Percentiles rank a stretch among this genome's conserved stretches.
Conservation (phyloP, 495 filamentous ascomycete species). For the Saxispiralis lemnorum region DNA sequence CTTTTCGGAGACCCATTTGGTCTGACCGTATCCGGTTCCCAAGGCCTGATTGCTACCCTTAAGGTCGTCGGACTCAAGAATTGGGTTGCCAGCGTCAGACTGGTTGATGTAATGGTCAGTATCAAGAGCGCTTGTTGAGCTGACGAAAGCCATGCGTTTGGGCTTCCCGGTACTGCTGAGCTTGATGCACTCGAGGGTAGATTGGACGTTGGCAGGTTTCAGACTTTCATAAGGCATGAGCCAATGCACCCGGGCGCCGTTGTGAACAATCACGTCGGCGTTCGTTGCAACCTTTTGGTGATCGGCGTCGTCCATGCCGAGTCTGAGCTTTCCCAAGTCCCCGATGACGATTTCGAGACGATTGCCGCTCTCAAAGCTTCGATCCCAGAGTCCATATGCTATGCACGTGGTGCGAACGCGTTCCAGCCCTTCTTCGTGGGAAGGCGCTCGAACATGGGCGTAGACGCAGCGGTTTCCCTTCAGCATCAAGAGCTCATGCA, state of each 20-base stretch:
- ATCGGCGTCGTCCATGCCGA: conserved; percentile 45
- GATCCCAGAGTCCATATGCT: conserved; percentile 68
- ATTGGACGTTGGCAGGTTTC: conserved; percentile 59
- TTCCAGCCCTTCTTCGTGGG: conserved; percentile 32
- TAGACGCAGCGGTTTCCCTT: conserved; percentile 48
- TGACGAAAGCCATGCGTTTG: conserved; percentile 70
- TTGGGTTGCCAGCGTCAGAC: conserved; percentile 40
- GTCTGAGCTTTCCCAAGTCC: conserved; percentile 48
- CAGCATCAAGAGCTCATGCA: conserved; percentile 53
- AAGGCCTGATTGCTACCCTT: conserved; percentile 47
- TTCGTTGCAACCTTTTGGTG: conserved; percentile 48
- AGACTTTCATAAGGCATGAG: conserved; percentile 63
- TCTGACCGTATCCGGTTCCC: conserved; percentile 78
- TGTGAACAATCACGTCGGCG: conserved; percentile 73
- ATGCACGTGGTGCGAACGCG: conserved; percentile 35
- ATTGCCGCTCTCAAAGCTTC: conserved; percentile 36
- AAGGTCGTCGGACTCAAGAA: conserved; percentile 49
- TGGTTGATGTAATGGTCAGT: conserved; percentile 60
- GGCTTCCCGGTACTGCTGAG: conserved; percentile 62
- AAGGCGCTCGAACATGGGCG: conserved; percentile 54
- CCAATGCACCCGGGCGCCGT: conserved; percentile 70
- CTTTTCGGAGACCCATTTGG: conserved; percentile 71
- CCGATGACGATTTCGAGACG: conserved; percentile 52
- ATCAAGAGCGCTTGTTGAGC: conserved; percentile 71
- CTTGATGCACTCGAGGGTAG: conserved; percentile 57